Percentiles rank a stretch among this genome's conserved stretches.
phyloP scores from a whole-genome alignment of 495 filamentous ascomycete genomes.

The Neurospora africana region DNA sequence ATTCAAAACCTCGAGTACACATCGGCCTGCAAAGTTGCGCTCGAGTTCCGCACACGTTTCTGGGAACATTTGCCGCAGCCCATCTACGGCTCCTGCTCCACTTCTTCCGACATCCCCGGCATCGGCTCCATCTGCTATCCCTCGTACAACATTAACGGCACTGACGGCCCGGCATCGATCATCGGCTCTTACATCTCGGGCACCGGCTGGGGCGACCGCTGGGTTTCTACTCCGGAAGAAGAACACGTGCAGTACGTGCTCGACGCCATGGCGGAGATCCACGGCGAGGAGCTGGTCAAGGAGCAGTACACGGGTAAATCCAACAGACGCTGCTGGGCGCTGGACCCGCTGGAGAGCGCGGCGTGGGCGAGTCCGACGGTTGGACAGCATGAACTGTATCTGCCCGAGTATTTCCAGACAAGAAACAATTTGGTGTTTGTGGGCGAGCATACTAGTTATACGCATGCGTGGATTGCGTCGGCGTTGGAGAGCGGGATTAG shows the following conservation, averaged over 20 bases:
- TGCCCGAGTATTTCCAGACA: conserved; percentile 60
- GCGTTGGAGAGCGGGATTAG: conserved; percentile 58
- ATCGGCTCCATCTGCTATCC: conserved; percentile 54
- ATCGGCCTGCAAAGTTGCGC: conserved; percentile 52
- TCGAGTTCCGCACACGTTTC: conserved; percentile 55
- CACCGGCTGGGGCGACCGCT: conserved; percentile 28
- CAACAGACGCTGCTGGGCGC: conserved; percentile 49
- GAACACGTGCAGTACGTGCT: conserved; percentile 31
- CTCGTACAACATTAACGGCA: conserved; percentile 51
- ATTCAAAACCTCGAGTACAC: conserved; percentile 50
- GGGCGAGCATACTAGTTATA: conserved; percentile 62
- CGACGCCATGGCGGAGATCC: conserved; percentile 41
- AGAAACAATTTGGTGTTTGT: conserved; percentile 56
- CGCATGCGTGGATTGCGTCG: conserved; percentile 64
- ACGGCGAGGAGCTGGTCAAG: conserved; percentile 44
- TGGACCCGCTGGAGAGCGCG: conserved; percentile 42
- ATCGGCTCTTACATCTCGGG: conserved; percentile 45
- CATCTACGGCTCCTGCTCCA: conserved; percentile 52
- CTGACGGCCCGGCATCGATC: conserved; percentile 49
- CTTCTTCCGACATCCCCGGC: conserved; percentile 44
- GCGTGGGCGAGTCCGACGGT: conserved; percentile 46
- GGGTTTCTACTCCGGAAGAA: conserved; percentile 6
- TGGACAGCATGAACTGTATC: conserved; percentile 54
- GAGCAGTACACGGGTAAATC: conserved; percentile 47
- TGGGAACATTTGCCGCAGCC: conserved; percentile 55